Conservation (phyloP, 208 protist genomes). For the Leishmania guyanensis region DNA sequence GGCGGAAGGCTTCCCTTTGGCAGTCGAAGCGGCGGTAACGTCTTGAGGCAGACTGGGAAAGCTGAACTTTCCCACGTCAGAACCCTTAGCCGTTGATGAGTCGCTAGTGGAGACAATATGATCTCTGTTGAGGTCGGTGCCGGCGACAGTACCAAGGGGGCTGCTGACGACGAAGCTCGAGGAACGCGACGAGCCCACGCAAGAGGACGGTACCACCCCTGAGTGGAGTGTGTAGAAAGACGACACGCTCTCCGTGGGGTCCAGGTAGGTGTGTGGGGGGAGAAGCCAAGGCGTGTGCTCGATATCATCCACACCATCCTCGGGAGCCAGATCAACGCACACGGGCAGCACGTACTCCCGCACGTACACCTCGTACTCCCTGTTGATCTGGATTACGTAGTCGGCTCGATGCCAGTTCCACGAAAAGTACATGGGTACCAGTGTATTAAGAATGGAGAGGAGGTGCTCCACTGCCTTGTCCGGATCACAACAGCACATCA, state of each 20-base stretch:
- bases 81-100: not conserved
- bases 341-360: constrained; percentile 74
- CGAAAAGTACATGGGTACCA: constrained; percentile 87
- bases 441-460: constrained; percentile 73
- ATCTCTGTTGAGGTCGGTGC: not conserved
- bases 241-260: constrained; percentile 12
- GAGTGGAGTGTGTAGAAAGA: constrained; percentile 24
- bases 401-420: constrained; percentile 87
- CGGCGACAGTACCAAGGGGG: too few relatives aligned
- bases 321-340: constrained; percentile 52
- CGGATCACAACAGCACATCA: constrained; percentile 39
- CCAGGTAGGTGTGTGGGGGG: constrained; percentile 35
- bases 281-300: constrained; percentile 45
- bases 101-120: not conserved
- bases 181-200: not conserved
- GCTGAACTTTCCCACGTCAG: not conserved
- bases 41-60: not conserved
- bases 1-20: not conserved
- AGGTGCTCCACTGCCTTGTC: constrained; percentile 75
- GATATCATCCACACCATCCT: constrained; percentile 61
- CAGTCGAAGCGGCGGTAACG: too few relatives aligned
- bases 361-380: constrained; percentile 77
- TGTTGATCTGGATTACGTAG: constrained; percentile 87
- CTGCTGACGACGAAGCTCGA: not conserved
- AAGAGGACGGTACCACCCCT: not conserved